These are phyloP conservation scores for Corrigiola litoralis DNA, from an alignment of 179 eudicot species.

Conservation along the genomic window DNA sequence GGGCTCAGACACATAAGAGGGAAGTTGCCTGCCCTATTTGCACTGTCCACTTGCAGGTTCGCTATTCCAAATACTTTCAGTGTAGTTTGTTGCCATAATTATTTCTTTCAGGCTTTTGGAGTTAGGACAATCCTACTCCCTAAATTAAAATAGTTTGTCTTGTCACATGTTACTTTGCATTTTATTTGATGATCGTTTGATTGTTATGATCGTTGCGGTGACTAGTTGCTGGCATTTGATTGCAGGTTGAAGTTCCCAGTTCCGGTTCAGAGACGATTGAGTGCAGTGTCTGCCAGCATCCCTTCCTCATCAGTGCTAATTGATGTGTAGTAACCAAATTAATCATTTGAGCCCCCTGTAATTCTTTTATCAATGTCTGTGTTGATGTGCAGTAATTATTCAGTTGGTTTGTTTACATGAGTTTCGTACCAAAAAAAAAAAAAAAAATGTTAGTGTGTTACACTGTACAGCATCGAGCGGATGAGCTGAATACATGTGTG, in stretches of 20 bases:
- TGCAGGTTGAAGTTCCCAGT: conserved; percentile 75
- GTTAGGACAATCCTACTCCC: too few species aligned
- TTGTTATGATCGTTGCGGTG: too few species aligned
- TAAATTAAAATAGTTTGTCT: background rate
- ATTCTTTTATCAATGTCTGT: background rate
- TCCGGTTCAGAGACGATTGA: conserved; percentile 91
- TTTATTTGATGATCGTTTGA: too few species aligned
- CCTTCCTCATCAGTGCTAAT: conserved; percentile 68
- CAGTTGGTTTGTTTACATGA: background rate
- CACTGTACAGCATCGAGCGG: too few species aligned
- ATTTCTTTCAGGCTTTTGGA: background rate
- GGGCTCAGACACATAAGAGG: conserved; percentile 49
- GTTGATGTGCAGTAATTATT: background rate
- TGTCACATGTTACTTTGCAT: too few species aligned
- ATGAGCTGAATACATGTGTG: too few species aligned
- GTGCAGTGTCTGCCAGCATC: conserved; percentile 93
- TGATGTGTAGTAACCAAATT: conserved; percentile 16
- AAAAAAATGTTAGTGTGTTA: too few species aligned
- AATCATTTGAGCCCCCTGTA: background rate
- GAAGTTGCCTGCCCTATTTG: conserved; percentile 97
- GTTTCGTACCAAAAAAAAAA: too few species aligned
- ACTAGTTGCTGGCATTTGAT: background rate
- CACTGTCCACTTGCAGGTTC: conserved; percentile 92
- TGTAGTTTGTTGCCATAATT: background rate
- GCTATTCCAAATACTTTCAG: conserved; percentile 2